A percentile compares a stretch with the other conserved stretches of the same genome.
phyloP scores from a whole-genome alignment of 2,329 filamentous ascomycete genomes.

The Neobulgaria alba region DNA sequence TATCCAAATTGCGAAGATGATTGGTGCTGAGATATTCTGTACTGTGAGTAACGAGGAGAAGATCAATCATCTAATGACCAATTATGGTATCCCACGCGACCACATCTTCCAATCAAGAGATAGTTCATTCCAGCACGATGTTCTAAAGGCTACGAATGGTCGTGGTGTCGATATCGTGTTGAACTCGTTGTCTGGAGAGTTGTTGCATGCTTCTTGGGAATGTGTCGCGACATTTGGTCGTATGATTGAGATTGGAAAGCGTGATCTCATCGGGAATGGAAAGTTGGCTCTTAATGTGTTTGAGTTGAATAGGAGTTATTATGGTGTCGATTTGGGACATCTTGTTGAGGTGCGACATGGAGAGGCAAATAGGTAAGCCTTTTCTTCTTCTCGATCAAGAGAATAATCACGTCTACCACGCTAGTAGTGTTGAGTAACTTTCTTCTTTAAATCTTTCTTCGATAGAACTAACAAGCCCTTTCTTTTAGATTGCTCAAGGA shows the following conservation, averaged over 20 bases:
- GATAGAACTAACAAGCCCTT: not conserved
- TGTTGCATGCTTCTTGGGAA: conserved; percentile 34
- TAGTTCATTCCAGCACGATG: conserved; percentile 28
- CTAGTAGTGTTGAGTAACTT: too few relatives aligned
- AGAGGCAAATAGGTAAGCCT: not conserved
- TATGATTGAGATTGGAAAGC: conserved; percentile 31
- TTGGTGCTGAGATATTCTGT: conserved; percentile 18
- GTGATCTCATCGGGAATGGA: conserved; percentile 17
- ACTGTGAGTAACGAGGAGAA: conserved; percentile 28
- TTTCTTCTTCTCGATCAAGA: not conserved
- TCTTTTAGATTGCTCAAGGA: not conserved
- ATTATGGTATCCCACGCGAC: conserved; percentile 29
- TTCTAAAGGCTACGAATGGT: conserved; percentile 19
- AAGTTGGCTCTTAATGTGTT: conserved; percentile 13
- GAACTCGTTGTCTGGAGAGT: conserved; percentile 17
- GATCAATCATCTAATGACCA: conserved; percentile 21
- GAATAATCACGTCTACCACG: too few relatives aligned
- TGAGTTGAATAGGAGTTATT: not conserved
- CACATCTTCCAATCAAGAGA: conserved; percentile 34
- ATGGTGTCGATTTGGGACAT: not conserved
- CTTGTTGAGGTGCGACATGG: not conserved
- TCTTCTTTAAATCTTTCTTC: not conserved
- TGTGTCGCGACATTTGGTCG: conserved; percentile 31
- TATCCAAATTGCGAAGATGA: conserved; percentile 23
- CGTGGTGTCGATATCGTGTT: conserved; percentile 25